A percentile compares a stretch with the other conserved stretches of the same genome.
These are phyloP conservation scores for Candida frijolesensis DNA, from an alignment of 1,139 yeast species.

Conservation along the genomic window DNA sequence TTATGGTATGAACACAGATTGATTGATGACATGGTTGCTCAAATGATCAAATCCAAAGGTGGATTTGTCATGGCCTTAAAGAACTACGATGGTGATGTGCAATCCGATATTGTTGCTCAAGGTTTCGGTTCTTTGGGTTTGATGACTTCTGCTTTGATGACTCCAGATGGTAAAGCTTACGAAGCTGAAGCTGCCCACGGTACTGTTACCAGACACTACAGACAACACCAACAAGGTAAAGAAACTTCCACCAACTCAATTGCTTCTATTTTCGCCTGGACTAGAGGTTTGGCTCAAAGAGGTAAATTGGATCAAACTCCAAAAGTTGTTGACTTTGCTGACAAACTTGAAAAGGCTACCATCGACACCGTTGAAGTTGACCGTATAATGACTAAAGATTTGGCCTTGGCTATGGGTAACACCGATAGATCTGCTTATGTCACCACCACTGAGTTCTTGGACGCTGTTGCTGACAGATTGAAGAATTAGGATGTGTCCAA, in stretches of 20 bases:
- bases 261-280: conserved; percentile 85
- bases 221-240: conserved; percentile 82
- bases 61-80: conserved; percentile 83
- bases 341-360: conserved; percentile 66
- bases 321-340: conserved; percentile 68
- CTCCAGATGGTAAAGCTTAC: conserved; percentile 85
- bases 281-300: conserved; percentile 82
- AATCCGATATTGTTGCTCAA: conserved; percentile 83
- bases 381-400: conserved; percentile 80
- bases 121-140: conserved; percentile 84
- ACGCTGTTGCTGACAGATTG: conserved; percentile 63
- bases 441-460: conserved; percentile 75
- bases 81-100: conserved; percentile 87
- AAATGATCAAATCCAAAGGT: conserved; percentile 83
- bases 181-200: conserved; percentile 90
- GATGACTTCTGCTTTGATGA: conserved; percentile 81
- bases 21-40: conserved; percentile 88
- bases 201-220: conserved; percentile 83
- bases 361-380: conserved; percentile 72
- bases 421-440: conserved; percentile 68
- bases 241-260: conserved; percentile 84
- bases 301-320: conserved; percentile 75
- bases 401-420: conserved; percentile 73
- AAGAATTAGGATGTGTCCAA: conserved; percentile 13
- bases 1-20: conserved; percentile 81